Percentiles rank a stretch among this genome's conserved stretches.
Conservation (phyloP, 2,329 filamentous ascomycete genomes). For the Cordyceps cicadae region DNA sequence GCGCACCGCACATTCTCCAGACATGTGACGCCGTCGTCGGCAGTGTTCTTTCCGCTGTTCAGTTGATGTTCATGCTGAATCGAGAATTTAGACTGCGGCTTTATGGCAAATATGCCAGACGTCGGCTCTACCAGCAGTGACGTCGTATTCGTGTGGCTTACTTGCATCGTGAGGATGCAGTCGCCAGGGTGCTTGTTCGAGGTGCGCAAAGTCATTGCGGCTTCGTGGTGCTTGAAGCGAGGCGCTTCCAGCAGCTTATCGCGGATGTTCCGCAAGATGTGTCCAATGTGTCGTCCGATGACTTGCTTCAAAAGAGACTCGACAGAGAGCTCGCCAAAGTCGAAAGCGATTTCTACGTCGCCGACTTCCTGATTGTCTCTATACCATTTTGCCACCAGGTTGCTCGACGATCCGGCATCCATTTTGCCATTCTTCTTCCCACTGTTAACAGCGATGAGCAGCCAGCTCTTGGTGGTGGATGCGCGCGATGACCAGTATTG, state of each 20-base stretch:
- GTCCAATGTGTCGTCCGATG: slow-evolving; percentile 65
- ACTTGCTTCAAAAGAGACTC: slow-evolving; percentile 66
- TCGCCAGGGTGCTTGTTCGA: slow-evolving; percentile 56
- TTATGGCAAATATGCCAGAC: slow-evolving; percentile 66
- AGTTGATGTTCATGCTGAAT: slow-evolving; percentile 55
- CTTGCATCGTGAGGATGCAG: slow-evolving; percentile 59
- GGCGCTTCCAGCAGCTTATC: slow-evolving; percentile 49
- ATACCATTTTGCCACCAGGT: slow-evolving; percentile 69
- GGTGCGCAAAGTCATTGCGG: slow-evolving; percentile 49
- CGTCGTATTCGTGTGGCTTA: slow-evolving; percentile 54
- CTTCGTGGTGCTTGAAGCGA: slow-evolving; percentile 52
- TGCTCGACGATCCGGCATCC: slow-evolving; percentile 41
- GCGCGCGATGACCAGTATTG: slow-evolving; percentile 76
- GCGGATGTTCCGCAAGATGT: slow-evolving; percentile 61
- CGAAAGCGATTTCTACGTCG: slow-evolving; percentile 57
- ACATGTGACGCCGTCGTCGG: slow-evolving; percentile 46
- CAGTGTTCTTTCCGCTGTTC: slow-evolving; percentile 50
- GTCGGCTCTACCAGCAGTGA: slow-evolving; percentile 65
- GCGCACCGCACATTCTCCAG: slow-evolving; percentile 56
- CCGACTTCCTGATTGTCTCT: slow-evolving; percentile 69
- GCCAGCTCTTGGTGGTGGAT: slow-evolving; percentile 65
- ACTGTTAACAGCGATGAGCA: slow-evolving; percentile 75
- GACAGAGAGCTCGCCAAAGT: slow-evolving; percentile 60
- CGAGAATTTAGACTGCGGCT: slow-evolving; percentile 51
- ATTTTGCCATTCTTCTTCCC: slow-evolving; percentile 38